These are phyloP conservation scores for Helicostylum pulchrum DNA, from an alignment of 192 early-diverging fungal species.

Conservation along the genomic window DNA sequence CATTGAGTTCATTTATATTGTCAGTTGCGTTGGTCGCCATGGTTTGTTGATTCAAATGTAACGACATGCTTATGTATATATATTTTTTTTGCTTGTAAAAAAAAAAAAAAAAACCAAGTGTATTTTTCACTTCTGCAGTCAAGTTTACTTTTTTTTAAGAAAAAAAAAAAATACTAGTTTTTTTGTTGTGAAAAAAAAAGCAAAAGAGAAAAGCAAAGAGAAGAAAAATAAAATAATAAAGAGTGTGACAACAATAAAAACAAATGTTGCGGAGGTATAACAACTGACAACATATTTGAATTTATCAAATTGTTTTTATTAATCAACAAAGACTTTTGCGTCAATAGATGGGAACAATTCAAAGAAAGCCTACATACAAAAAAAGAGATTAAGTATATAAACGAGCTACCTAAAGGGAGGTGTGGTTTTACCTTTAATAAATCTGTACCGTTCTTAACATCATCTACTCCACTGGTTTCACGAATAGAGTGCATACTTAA, in stretches of 20 bases:
- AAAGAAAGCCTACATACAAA: slow-evolving; percentile 18
- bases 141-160: too few relatives aligned
- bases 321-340: slow-evolving; percentile 20
- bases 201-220: neutral
- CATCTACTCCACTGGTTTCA: slow-evolving; percentile 85
- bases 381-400: neutral
- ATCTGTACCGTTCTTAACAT: slow-evolving; percentile 80
- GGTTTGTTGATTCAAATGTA: too few relatives aligned
- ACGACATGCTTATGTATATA: too few relatives aligned
- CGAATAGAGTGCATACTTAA: slow-evolving; percentile 97
- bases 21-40: too few relatives aligned
- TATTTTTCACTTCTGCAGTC: too few relatives aligned
- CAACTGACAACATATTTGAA: too few relatives aligned
- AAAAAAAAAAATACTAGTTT: too few relatives aligned
- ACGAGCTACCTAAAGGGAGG: neutral
- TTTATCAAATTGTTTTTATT: neutral
- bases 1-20: too few relatives aligned
- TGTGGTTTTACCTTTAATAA: slow-evolving; percentile 67
- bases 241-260: too few relatives aligned
- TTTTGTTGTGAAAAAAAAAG: neutral
- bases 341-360: slow-evolving; percentile 27
- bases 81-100: too few relatives aligned
- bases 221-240: neutral
- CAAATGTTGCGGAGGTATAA: too few relatives aligned
- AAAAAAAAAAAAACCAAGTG: too few relatives aligned